Percentiles rank a stretch among this genome's conserved stretches.
phyloP scores from a whole-genome alignment of 2,329 filamentous ascomycete genomes.

The Coleophoma cylindrospora region DNA sequence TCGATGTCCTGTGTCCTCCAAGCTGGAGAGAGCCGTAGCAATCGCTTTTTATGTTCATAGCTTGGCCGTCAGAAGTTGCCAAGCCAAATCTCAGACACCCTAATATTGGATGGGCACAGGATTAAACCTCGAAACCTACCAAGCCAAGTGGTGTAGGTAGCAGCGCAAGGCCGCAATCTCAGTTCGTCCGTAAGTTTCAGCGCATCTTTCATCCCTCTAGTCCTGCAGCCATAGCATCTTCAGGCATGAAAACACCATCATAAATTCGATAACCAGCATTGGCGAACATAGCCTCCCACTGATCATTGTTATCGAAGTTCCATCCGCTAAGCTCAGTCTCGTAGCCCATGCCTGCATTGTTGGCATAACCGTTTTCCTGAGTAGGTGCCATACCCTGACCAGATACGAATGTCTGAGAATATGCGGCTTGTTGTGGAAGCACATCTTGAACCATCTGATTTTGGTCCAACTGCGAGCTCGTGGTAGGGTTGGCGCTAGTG shows the following conservation, averaged over 20 bases:
- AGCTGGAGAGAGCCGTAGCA: too few relatives aligned
- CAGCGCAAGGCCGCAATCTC: too few relatives aligned
- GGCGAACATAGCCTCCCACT: neutral
- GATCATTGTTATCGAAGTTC: conserved; percentile 1
- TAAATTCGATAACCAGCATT: conserved; percentile 1
- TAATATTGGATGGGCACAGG: too few relatives aligned
- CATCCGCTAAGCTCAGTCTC: neutral
- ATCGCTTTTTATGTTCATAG: too few relatives aligned
- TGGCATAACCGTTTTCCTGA: neutral
- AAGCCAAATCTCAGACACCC: too few relatives aligned
- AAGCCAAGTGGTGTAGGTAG: too few relatives aligned
- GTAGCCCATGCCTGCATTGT: neutral
- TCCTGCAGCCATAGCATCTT: neutral
- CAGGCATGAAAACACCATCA: neutral
- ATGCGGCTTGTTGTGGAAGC: neutral
- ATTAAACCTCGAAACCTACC: too few relatives aligned
- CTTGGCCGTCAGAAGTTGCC: too few relatives aligned
- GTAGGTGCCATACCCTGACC: neutral
- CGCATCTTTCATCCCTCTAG: neutral
- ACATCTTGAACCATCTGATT: neutral
- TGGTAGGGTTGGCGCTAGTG: neutral
- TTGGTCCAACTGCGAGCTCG: neutral
- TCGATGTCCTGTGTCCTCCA: too few relatives aligned
- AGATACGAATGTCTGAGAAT: neutral
- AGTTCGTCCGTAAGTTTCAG: too few relatives aligned